Evolutionary conservation across 2,329 filamentous ascomycete species (phyloP).

Genomic region (Aspergillus piperis): DNA sequence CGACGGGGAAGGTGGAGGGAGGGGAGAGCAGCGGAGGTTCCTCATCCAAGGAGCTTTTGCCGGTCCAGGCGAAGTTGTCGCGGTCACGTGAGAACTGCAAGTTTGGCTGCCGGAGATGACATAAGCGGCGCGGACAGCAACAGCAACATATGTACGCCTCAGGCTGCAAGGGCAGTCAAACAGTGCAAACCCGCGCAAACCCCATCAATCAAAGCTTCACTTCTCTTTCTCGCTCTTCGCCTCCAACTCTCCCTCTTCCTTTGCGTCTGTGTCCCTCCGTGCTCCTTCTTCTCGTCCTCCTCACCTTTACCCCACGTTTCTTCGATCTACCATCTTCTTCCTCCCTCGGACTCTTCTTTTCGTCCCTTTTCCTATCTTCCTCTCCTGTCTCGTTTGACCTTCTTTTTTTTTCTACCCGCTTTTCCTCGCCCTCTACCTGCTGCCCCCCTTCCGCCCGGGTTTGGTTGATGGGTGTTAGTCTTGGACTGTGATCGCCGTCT

Average conservation of each 20-base stretch:
- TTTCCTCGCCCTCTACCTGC: slow-evolving; percentile 15
- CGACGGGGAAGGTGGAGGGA: slow-evolving; percentile 24
- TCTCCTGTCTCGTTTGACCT: slow-evolving; percentile 2
- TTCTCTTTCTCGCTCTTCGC: slow-evolving; percentile 24
- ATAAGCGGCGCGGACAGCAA: slow-evolving; percentile 15
- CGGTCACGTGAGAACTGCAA: slow-evolving; percentile 18
- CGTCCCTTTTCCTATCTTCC: slow-evolving; percentile 4
- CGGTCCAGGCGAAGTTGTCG: slow-evolving; percentile 16
- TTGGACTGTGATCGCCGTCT: slow-evolving; percentile 17
- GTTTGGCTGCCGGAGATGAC: slow-evolving; percentile 23
- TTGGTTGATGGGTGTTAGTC: slow-evolving; percentile 22
- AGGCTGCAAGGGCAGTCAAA: slow-evolving; percentile 19
- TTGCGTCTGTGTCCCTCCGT: slow-evolving; percentile 9
- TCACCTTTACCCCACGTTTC: slow-evolving; percentile 14
- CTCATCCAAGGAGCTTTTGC: slow-evolving; percentile 26
- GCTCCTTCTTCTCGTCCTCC: slow-evolving; percentile 21
- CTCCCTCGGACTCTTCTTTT: slow-evolving; percentile 15
- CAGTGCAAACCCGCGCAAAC: slow-evolving; percentile 24
- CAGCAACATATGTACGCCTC: too few species aligned
- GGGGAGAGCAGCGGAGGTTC: slow-evolving; percentile 22
- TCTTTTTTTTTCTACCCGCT: slow-evolving; percentile 6
- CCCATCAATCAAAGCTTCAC: slow-evolving; percentile 25
- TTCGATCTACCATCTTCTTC: slow-evolving; percentile 14
- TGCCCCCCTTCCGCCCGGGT: slow-evolving; percentile 22
- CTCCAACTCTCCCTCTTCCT: slow-evolving; percentile 26